phyloP scores from a whole-genome alignment of 108 stramenopile species.

The Aurantiochytrium sp. region DNA sequence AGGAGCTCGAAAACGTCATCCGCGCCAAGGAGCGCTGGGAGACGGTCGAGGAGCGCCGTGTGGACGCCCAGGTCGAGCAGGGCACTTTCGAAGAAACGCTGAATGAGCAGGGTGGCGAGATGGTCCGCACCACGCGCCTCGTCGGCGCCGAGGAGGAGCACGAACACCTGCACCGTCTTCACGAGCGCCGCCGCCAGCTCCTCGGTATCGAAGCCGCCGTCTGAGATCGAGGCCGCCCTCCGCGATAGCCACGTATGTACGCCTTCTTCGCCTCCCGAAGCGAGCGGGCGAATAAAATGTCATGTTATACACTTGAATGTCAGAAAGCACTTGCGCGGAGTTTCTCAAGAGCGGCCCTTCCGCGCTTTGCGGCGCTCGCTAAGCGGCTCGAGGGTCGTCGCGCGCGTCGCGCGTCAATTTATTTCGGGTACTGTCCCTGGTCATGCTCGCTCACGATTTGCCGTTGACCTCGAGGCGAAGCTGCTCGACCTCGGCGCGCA shows the following conservation, averaged over 20 bases:
- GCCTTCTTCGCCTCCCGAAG: no score
- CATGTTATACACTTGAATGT: no score
- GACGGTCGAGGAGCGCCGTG: constrained; percentile 26
- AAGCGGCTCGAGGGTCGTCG: no score
- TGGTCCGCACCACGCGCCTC: background rate
- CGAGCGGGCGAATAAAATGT: background rate
- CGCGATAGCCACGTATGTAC: background rate
- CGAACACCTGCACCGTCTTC: background rate
- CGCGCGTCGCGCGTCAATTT: no score
- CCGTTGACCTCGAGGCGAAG: background rate
- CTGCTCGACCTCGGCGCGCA: background rate
- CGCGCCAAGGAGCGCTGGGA: constrained; percentile 38
- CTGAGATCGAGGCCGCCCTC: background rate
- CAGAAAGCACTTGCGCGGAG: no score
- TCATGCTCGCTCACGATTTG: background rate
- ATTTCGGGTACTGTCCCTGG: no score
- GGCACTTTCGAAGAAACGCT: constrained; percentile 35
- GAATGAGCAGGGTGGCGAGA: constrained; percentile 9
- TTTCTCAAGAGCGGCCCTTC: no score
- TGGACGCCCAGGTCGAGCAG: constrained; percentile 34
- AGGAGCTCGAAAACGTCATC: constrained; percentile 26
- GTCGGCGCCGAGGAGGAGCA: constrained; percentile 39
- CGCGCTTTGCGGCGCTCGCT: no score
- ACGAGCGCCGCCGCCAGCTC: constrained; percentile 25
- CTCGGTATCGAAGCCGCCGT: background rate